Base-by-base conservation (phyloP, 768 basidiomycete genomes). In the Astraeus odoratus region DNA sequence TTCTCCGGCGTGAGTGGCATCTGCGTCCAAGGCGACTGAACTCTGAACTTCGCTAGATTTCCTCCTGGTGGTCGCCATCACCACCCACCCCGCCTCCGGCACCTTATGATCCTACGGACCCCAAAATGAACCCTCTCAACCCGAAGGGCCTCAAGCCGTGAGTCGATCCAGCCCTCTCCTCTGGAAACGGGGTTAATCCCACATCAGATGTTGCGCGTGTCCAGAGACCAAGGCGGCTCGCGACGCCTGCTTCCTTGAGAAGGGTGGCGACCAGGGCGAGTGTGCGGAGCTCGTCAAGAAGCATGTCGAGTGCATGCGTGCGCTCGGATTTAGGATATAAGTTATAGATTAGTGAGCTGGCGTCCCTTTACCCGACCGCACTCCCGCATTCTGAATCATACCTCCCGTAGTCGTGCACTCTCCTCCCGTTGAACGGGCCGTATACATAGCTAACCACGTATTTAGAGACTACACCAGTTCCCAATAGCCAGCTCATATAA, bases 91-190 rank as follows among this genome's bases (percentile, higher is more conserved):
- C 67, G 7, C 31, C 54, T 10, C 44, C 55, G 27, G 55, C 72
- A 46, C 71, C 75, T 30, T 86, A 71, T 50, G 80, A 87, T 65
- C 80, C 84, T 1, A 83, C 84, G 13, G 73, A 87, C 58, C 85
- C 86, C 8, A 82, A 80, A 57, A 68, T 76, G 71, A 96, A 96
- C 61, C 92, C 90, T 8, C 66, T 94, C 46, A 98, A 98, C 62
- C 95, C 95, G 0, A 58, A 92, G 57, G 93, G 93, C n/a, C 67
- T 96, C 42, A 99, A 98, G 63, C 87, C 95, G 95, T 96, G 62
- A 48, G 90, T 71, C 12, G 13, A 8, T 18, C 15, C 26, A 41
- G 26, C 26, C 39, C 22, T 16, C 8, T 23, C 27, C 8, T 3
- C 1, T 16, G 16, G 4, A 1, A 1, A 19, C 12, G 7, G 15